A percentile compares a stretch with the other conserved stretches of the same genome.
Evolutionary conservation across 345 rosid genomes (phyloP).

Genomic region (Brassica cretica): DNA sequence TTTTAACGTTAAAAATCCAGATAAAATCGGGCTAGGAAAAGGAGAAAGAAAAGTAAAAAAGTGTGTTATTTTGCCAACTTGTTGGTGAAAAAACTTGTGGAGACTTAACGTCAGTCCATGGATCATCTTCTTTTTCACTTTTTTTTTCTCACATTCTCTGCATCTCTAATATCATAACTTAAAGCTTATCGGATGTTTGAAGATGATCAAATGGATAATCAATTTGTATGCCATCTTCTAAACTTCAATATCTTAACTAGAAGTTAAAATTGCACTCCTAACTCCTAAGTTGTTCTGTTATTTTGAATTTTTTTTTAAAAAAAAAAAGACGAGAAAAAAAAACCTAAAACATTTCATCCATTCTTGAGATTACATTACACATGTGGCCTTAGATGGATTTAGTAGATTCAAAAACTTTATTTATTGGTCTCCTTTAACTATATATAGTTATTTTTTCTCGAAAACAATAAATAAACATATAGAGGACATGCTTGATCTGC

Average conservation of each 20-base stretch:
- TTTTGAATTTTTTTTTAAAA: neutral
- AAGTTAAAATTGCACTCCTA: neutral
- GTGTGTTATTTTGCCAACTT: slow-evolving; percentile 20
- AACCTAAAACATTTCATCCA: slow-evolving; percentile 5
- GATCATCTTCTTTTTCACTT: neutral
- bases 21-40: neutral
- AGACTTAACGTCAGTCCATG: neutral
- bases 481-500: slow-evolving; percentile 19
- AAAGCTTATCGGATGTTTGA: neutral
- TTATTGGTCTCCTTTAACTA: neutral
- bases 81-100: slow-evolving; percentile 21
- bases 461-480: slow-evolving; percentile 5
- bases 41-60: slow-evolving; percentile 13
- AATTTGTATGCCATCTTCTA: neutral
- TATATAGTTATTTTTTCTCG: too few species aligned
- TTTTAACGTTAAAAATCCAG: too few species aligned
- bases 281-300: neutral
- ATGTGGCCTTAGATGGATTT: neutral
- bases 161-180: neutral
- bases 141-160: neutral
- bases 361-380: neutral
- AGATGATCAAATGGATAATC: slow-evolving; percentile 1
- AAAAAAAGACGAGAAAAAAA: neutral
- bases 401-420: slow-evolving; percentile 15
- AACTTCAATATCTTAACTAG: neutral